Conservation (phyloP, 2,329 filamentous ascomycete species). For the Hypoxylon sp. region DNA sequence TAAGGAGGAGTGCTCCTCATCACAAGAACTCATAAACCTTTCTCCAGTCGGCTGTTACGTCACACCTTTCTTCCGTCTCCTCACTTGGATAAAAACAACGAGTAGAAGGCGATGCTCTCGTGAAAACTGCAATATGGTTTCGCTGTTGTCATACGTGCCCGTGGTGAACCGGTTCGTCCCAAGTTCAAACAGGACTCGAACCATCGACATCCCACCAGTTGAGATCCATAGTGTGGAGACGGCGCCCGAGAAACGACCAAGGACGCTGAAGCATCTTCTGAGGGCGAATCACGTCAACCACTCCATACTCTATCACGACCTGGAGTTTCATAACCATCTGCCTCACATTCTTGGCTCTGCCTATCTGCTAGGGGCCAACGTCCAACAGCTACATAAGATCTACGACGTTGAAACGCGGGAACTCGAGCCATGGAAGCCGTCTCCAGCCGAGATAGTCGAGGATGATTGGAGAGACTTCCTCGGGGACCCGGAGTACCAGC, state of each 20-base stretch:
- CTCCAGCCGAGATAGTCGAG: slow-evolving; percentile 82
- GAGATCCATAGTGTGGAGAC: slow-evolving; percentile 82
- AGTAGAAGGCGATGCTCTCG: slow-evolving; percentile 15
- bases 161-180: slow-evolving; percentile 50
- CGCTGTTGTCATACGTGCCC: slow-evolving; percentile 55
- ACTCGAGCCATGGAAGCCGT: slow-evolving; percentile 82
- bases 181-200: slow-evolving; percentile 40
- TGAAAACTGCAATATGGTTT: slow-evolving; percentile 42
- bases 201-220: slow-evolving; percentile 70
- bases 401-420: slow-evolving; percentile 79
- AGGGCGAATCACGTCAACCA: slow-evolving; percentile 93
- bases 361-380: slow-evolving; percentile 81
- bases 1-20: slow-evolving; percentile 7
- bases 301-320: slow-evolving; percentile 79
- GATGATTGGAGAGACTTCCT: slow-evolving; percentile 89
- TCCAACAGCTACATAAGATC: slow-evolving; percentile 76
- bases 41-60: slow-evolving; percentile 22
- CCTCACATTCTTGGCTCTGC: slow-evolving; percentile 84
- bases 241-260: slow-evolving; percentile 76
- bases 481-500: slow-evolving; percentile 81
- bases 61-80: slow-evolving; percentile 18
- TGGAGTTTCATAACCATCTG: slow-evolving; percentile 82
- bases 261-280: slow-evolving; percentile 88
- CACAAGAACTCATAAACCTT: not conserved
- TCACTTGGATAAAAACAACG: not conserved